Conservation (phyloP, 225 moss, liverwort and hornwort species). For the Takakia lepidozioides region DNA sequence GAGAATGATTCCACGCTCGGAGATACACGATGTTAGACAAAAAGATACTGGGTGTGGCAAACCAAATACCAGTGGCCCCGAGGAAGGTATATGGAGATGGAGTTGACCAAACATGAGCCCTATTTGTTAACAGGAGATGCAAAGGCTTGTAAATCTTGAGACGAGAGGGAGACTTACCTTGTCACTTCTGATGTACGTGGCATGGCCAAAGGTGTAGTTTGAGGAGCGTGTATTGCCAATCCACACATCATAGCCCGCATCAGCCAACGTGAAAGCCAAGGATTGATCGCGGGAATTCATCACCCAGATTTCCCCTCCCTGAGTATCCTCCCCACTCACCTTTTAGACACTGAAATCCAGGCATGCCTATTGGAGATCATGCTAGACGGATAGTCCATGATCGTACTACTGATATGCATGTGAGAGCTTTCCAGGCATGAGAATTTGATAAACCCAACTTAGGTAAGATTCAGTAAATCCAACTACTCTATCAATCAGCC, state of each 20-base stretch:
- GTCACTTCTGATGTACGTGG: slow-evolving; percentile 21
- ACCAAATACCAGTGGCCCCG: too few relatives aligned
- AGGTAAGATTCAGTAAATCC: too few relatives aligned
- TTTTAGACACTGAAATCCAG: background rate
- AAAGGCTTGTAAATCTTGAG: too few relatives aligned
- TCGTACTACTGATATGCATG: background rate
- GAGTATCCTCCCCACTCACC: background rate
- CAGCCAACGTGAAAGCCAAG: slow-evolving; percentile 54
- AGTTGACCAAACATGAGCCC: too few relatives aligned
- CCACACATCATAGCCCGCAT: slow-evolving; percentile 76
- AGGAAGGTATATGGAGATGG: too few relatives aligned
- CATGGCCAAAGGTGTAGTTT: slow-evolving; percentile 64
- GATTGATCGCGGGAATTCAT: slow-evolving; percentile 46
- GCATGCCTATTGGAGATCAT: background rate
- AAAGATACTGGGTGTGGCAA: too few relatives aligned
- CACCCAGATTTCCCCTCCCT: slow-evolving; percentile 83
- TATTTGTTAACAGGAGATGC: too few relatives aligned
- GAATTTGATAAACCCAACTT: too few relatives aligned
- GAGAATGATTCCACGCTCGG: too few relatives aligned
- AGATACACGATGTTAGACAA: too few relatives aligned
- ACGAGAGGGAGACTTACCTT: slow-evolving; percentile 29
- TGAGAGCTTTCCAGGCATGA: too few relatives aligned
- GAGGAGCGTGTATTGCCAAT: slow-evolving; percentile 77
- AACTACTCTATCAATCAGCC: too few relatives aligned
- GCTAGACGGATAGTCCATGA: background rate